Conservation (phyloP, 2,329 filamentous ascomycete species). For the Exophiala lecanii-corni region DNA sequence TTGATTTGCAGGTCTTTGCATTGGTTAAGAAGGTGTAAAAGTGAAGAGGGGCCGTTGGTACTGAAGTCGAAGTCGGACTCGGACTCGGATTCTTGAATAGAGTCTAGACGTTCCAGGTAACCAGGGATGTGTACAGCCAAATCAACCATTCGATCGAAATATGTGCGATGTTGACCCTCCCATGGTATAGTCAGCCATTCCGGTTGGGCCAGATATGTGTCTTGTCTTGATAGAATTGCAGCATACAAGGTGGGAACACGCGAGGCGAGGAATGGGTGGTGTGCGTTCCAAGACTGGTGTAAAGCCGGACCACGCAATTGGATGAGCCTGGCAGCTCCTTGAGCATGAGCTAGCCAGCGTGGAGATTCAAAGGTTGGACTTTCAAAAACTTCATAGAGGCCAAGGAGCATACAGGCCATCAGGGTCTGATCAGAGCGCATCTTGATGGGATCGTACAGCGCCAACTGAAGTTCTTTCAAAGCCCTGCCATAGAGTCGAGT, state of each 20-base stretch:
- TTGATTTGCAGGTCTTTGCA: slow-evolving; percentile 14
- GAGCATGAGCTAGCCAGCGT: slow-evolving; percentile 23
- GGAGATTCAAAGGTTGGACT: slow-evolving; percentile 19
- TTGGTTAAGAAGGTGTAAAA: slow-evolving; percentile 8
- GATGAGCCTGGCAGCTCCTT: slow-evolving; percentile 23
- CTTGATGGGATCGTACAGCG: slow-evolving; percentile 30
- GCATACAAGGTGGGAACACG: slow-evolving; percentile 23
- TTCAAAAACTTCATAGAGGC: slow-evolving; percentile 32
- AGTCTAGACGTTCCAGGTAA: slow-evolving; percentile 31
- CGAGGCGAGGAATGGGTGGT: slow-evolving; percentile 21
- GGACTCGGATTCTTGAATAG: slow-evolving; percentile 11
- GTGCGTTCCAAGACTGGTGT: slow-evolving; percentile 17
- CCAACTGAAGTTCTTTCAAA: slow-evolving; percentile 34
- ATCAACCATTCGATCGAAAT: slow-evolving; percentile 34
- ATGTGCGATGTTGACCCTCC: slow-evolving; percentile 30
- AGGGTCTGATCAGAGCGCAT: slow-evolving; percentile 35
- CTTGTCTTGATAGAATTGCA: slow-evolving; percentile 26
- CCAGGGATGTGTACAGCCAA: slow-evolving; percentile 31
- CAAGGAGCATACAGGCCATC: slow-evolving; percentile 34
- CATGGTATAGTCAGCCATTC: slow-evolving; percentile 36
- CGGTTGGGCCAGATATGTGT: slow-evolving; percentile 29
- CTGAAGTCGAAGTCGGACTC: slow-evolving; percentile 5
- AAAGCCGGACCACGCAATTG: slow-evolving; percentile 20
- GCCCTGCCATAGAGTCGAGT: slow-evolving; percentile 33
- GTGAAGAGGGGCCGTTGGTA: background rate